Conservation (phyloP, 2,329 filamentous ascomycete genomes). For the Aspergillus brunneoviolaceus region DNA sequence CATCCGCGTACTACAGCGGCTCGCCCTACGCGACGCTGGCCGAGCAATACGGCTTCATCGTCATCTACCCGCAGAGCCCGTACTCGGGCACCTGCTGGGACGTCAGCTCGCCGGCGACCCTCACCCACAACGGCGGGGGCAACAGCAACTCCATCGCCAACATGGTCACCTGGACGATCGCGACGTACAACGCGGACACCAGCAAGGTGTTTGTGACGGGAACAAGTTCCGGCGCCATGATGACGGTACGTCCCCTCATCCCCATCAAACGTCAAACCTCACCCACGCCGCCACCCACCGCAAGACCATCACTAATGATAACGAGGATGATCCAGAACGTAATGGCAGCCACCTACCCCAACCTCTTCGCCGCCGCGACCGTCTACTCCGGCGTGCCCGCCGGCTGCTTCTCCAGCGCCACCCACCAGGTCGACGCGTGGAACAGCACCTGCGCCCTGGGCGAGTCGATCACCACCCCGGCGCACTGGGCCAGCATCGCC, state of each 20-base stretch:
- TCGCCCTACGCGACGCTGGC: constrained; percentile 57
- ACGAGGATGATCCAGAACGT: constrained; percentile 16
- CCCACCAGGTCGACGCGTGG: constrained; percentile 21
- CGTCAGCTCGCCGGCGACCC: constrained; percentile 46
- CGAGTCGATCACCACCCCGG: constrained; percentile 19
- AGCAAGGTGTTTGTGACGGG: constrained; percentile 25
- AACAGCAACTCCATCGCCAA: constrained; percentile 43
- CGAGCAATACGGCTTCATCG: constrained; percentile 43
- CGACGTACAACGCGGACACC: constrained; percentile 34
- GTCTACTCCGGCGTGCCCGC: constrained; percentile 23
- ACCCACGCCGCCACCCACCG: not conserved
- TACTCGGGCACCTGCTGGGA: constrained; percentile 60
- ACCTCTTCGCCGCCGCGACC: constrained; percentile 25
- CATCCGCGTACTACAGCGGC: constrained; percentile 47
- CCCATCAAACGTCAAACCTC: too few species aligned
- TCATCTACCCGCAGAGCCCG: constrained; percentile 58
- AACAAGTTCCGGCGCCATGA: constrained; percentile 22
- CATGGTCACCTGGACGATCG: constrained; percentile 39
- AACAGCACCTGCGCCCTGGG: constrained; percentile 26
- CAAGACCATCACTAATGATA: not conserved
- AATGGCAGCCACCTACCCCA: constrained; percentile 23
- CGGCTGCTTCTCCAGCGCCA: constrained; percentile 22
- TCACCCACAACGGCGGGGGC: constrained; percentile 39
- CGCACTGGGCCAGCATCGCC: constrained; percentile 23
- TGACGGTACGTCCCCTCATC: constrained; percentile 15